Evolutionary conservation across 1,284 basidiomycete genomes (phyloP).

Genomic region (Cryptococcus hybrid): DNA sequence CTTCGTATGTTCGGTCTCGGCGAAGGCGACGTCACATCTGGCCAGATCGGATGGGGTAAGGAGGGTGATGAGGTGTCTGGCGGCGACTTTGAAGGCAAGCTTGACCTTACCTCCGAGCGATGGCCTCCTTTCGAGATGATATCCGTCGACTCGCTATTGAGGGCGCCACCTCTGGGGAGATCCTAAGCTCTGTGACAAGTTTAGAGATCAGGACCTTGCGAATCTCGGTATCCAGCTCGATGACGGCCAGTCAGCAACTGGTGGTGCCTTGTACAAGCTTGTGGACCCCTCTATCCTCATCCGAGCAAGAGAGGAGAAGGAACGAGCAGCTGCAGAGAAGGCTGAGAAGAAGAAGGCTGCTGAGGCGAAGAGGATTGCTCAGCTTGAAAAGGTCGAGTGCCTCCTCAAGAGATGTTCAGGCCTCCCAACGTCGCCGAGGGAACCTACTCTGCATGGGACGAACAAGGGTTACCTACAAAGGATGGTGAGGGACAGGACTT

Average conservation of each 20-base stretch:
- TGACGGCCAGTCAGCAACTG: constrained; percentile 81
- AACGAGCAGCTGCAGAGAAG: constrained; percentile 72
- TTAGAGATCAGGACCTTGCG: constrained; percentile 86
- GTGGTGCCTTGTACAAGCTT: constrained; percentile 91
- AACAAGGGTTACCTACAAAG: constrained; percentile 75
- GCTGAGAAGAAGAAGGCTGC: constrained; percentile 69
- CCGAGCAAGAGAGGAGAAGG: constrained; percentile 84
- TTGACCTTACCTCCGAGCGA: constrained; percentile 82
- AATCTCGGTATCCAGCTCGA: constrained; percentile 93
- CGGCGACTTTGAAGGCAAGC: constrained; percentile 62
- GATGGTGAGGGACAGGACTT: constrained; percentile 82
- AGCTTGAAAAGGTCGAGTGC: constrained; percentile 75
- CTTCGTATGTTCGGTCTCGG: constrained; percentile 93
- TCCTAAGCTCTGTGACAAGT: constrained; percentile 76
- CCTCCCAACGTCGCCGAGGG: constrained; percentile 71
- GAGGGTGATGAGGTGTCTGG: constrained; percentile 25
- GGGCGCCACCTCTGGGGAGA: constrained; percentile 65
- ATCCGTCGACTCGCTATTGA: constrained; percentile 80
- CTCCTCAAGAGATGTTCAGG: constrained; percentile 79
- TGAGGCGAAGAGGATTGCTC: constrained; percentile 67
- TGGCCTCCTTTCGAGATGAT: constrained; percentile 89
- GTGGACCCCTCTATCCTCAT: constrained; percentile 80
- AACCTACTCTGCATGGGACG: constrained; percentile 76
- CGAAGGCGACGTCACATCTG: constrained; percentile 58
- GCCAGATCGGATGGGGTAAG: constrained; percentile 54